phyloP scores from a whole-genome alignment of 805 yeast genomes.

The Saccharomycopsis sp. region DNA sequence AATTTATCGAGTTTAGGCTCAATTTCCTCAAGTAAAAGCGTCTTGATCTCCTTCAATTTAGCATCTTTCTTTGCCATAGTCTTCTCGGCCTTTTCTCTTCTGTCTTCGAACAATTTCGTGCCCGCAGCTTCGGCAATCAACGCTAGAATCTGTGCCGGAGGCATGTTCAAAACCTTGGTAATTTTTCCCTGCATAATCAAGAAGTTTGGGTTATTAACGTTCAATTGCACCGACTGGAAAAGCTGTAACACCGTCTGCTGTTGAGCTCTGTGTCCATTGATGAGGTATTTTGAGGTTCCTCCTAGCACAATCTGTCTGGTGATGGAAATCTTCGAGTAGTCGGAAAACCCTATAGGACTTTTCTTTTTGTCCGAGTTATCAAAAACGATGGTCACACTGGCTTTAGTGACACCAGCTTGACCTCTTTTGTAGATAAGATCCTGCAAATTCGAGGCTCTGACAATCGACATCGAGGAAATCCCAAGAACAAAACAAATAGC shows the following conservation, averaged over 20 bases:
- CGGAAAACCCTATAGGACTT: constrained; percentile 85
- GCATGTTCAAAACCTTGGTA: constrained; percentile 95
- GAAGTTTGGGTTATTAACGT: constrained; percentile 94
- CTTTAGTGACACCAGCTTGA: constrained; percentile 96
- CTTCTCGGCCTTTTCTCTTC: constrained; percentile 84
- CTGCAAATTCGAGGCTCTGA: constrained; percentile 86
- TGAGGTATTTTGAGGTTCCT: constrained; percentile 84
- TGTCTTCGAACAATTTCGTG: constrained; percentile 89
- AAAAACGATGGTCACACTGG: constrained; percentile 92
- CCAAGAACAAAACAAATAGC: constrained; percentile 99
- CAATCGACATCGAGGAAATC: constrained; percentile 88
- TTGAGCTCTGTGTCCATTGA: constrained; percentile 94
- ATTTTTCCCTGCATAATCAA: constrained; percentile 98
- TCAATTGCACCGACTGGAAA: constrained; percentile 91
- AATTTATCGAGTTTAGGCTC: constrained; percentile 84
- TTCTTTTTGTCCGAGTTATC: constrained; percentile 71
- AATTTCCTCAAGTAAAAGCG: constrained; percentile 74
- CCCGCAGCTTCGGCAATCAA: constrained; percentile 98
- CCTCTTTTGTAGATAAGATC: constrained; percentile 96
- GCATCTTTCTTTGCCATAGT: constrained; percentile 89
- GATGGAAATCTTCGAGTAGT: constrained; percentile 71
- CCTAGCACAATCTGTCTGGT: constrained; percentile 89
- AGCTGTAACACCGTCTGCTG: constrained; percentile 86
- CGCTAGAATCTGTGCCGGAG: constrained; percentile 81
- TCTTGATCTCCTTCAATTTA: constrained; percentile 70